Conservation (phyloP, 352 stramenopile species). For the Pythium oligandrum region DNA sequence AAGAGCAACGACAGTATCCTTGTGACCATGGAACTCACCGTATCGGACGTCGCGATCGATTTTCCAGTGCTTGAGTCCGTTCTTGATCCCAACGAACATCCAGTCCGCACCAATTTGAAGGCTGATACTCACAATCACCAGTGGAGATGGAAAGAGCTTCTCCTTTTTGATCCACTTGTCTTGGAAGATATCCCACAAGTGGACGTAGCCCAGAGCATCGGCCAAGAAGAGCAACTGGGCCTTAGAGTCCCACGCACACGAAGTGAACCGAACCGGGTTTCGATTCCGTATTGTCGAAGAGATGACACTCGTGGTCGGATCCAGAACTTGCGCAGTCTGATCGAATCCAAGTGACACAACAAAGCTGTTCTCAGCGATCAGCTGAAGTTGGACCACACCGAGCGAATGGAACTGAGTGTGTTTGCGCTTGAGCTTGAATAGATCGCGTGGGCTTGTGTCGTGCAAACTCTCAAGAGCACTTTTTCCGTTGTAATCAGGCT, state of each 20-base stretch:
- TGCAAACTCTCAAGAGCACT: too few relatives aligned
- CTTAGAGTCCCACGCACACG: conserved; percentile 51
- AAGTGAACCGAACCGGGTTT: conserved; percentile 44
- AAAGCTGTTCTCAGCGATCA: conserved; percentile 65
- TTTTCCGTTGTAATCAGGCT: too few relatives aligned
- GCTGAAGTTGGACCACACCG: conserved; percentile 42
- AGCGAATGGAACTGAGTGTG: conserved; percentile 61
- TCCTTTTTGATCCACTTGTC: conserved; percentile 52
- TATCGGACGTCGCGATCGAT: conserved; percentile 63
- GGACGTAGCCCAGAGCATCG: conserved; percentile 41
- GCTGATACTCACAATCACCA: conserved; percentile 14
- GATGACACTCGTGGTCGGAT: conserved; percentile 52
- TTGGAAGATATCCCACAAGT: conserved; percentile 64
- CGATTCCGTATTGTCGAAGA: conserved; percentile 52
- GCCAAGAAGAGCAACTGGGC: conserved; percentile 47
- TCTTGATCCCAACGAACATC: conserved; percentile 33
- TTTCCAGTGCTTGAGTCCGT: conserved; percentile 53
- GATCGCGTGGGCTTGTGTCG: conserved; percentile 8
- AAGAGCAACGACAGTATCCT: conserved; percentile 42
- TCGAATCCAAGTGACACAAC: conserved; percentile 75
- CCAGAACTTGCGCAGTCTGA: conserved; percentile 63
- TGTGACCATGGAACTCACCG: conserved; percentile 43
- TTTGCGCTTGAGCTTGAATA: conserved; percentile 61
- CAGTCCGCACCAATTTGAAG: conserved; percentile 25
- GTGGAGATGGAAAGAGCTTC: conserved; percentile 18